Base-by-base conservation (phyloP, 306 rosid species). In the Quercus gilva region DNA sequence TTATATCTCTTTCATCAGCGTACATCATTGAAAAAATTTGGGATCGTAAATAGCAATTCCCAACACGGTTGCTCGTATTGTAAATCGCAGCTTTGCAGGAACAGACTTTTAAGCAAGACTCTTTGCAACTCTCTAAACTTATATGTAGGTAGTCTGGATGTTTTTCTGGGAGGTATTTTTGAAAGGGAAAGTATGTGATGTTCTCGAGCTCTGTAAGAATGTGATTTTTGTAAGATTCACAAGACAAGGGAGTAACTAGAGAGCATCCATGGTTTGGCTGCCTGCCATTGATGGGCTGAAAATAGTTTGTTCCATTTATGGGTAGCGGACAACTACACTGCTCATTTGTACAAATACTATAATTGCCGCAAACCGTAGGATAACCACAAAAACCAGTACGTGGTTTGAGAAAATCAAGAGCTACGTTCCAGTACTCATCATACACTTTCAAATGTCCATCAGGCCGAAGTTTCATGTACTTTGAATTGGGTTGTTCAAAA, bases 31-130 rank as follows among this genome's bases (percentile, higher is more conserved):
- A 57, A 74, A 29, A 60, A 6, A 75, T 60, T 57, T 75, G 58
- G 6, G 70, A 37, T 43, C 58, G 59, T 14, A 75, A 59, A 60
- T 75, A 60, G 49, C 78, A 75, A n/a, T 60, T 60, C 41, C 78
- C 78, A 31, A 11, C 15, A 59, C 43, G 43, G 17, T 23, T 25
- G 1, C 28, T 37, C 25, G 60, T 5, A 14, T 1, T 14, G 41
- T 59, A 75, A 7, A 75, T 17, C 21, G 49, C 56, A 3, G 20
- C 78, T 14, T 18, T 43, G 78, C 78, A 75, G 2, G 71, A 75
- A 43, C 78, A 75, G 43, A 20, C 43, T 25, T 60, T 14, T 17
- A 75, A n/a, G 26, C 78, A 75, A 60, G 78, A 57, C 45, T 21
- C 4, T 75, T 13, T 25, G 57, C 78, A 75, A 2, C 18, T 51